Base-by-base conservation (phyloP, 2,329 filamentous ascomycete species). In the Chrysosporium queenslandicum region DNA sequence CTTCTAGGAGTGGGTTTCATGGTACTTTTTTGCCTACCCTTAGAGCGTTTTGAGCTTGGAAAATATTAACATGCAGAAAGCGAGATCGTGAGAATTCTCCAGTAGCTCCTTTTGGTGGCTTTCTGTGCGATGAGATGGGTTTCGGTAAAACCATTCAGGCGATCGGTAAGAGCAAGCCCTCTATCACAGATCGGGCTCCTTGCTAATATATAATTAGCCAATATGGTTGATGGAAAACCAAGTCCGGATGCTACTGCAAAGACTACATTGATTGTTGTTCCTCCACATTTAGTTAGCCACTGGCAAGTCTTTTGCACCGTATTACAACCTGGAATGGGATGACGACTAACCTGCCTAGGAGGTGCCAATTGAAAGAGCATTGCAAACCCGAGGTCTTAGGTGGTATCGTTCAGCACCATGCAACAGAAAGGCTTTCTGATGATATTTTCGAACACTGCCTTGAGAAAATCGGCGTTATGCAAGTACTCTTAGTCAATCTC, bases 81-180 rank as follows among this genome's bases (percentile, higher is more conserved):
- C 64, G 62, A 29, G 54, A 63, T n/a, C 61, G 65, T 14, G 66
- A 69, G 43, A 58, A 53, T 5, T 58, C 59, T 12, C 16, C 43
- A 25, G 18, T 27, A 2, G 27, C 43, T 7, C 66, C 68, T 1
- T 54, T 47, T 14, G 70, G 69, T 4, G 69, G 70, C 0, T 58
- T 72, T 16, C 59, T 70, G 1, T 68, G 66, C 27, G 69, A 72
- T 48, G 62, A 64, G 8, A 71, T 71, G 69, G 69, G 70, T 0
- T 65, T 71, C 25, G 70, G 69, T 0, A 72, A 71, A 54, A 70
- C 68, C 0, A 61, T 69, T 2, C 64, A 66, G 50, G 61, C 64
- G 36, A 60, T 71, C 37, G 62, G 63, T 67, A 59, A 50, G 25
- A 46, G 5, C 25, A 34, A 30, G 50, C 25, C 29, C n/a, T 18